Evolutionary conservation across 176 grass and related monocot genomes (phyloP).

Genomic region (Paspalum notatum): DNA sequence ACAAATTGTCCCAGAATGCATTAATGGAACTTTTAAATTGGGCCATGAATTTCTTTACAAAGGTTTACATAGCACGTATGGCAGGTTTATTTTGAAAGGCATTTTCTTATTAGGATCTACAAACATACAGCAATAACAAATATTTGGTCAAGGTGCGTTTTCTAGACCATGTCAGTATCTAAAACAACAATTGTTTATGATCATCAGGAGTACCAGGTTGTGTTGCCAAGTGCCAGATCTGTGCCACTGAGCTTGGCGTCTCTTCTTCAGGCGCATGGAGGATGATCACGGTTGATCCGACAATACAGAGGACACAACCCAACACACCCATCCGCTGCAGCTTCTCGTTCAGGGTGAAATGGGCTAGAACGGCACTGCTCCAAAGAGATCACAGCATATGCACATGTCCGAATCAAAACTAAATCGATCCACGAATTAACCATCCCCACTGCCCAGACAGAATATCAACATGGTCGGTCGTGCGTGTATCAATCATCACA

Average conservation of each 20-base stretch:
- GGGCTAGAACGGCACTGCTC: slow-evolving; percentile 85
- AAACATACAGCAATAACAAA: background rate
- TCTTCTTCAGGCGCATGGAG: slow-evolving; percentile 89
- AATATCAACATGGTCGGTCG: background rate
- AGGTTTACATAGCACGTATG: background rate
- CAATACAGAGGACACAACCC: slow-evolving; percentile 88
- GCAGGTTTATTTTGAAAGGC: background rate
- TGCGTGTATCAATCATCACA: background rate
- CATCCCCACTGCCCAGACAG: background rate
- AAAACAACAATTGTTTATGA: background rate
- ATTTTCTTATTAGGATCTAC: background rate
- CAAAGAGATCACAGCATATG: slow-evolving; percentile 10
- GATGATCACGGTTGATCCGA: slow-evolving; percentile 88
- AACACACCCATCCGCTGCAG: slow-evolving; percentile 90
- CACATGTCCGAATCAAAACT: background rate
- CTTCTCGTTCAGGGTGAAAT: slow-evolving; percentile 94
- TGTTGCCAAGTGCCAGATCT: slow-evolving; percentile 92
- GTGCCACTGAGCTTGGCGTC: slow-evolving; percentile 68
- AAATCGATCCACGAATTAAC: background rate
- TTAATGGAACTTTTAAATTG: background rate
- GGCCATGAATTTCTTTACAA: background rate
- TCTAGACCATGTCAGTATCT: background rate
- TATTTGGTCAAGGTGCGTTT: background rate
- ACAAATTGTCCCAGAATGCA: background rate
- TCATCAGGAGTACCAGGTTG: slow-evolving; percentile 61